Conservation (phyloP, 2,329 filamentous ascomycete species). For the Hymenotorrendiella dingleyae region DNA sequence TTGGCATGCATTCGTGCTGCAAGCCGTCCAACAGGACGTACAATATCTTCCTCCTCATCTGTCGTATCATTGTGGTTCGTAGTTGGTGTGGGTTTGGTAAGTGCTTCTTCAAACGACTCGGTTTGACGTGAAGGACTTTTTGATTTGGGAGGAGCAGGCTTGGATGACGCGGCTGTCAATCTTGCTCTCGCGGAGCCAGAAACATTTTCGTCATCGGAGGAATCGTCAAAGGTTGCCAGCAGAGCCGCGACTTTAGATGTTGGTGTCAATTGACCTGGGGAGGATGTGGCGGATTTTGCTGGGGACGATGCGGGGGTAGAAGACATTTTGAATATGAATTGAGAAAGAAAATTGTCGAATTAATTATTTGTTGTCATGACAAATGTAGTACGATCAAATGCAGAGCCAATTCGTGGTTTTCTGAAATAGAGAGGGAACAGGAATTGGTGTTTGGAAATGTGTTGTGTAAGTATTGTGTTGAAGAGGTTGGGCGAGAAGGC, state of each 20-base stretch:
- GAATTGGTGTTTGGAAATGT: not conserved
- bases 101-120: constrained; percentile 4
- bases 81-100: not conserved
- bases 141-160: constrained; percentile 10
- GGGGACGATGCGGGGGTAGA: constrained; percentile 43
- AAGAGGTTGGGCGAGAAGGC: not conserved
- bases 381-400: constrained; percentile 10
- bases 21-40: constrained; percentile 55
- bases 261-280: constrained; percentile 40
- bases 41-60: constrained; percentile 43
- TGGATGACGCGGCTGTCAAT: constrained; percentile 12
- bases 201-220: constrained; percentile 35
- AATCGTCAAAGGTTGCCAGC: constrained; percentile 45
- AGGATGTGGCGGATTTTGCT: constrained; percentile 38
- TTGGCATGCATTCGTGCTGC: constrained; percentile 55
- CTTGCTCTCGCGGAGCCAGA: constrained; percentile 17
- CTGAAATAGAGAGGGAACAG: not conserved
- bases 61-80: constrained; percentile 11
- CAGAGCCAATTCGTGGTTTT: constrained; percentile 8
- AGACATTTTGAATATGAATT: constrained; percentile 36
- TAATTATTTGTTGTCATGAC: constrained; percentile 1
- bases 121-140: constrained; percentile 1
- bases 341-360: constrained; percentile 3
- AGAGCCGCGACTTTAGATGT: constrained; percentile 50
- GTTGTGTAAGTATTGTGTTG: constrained; percentile 1